phyloP scores from a whole-genome alignment of 2,329 filamentous ascomycete species.

The Biscogniauxia sp. region DNA sequence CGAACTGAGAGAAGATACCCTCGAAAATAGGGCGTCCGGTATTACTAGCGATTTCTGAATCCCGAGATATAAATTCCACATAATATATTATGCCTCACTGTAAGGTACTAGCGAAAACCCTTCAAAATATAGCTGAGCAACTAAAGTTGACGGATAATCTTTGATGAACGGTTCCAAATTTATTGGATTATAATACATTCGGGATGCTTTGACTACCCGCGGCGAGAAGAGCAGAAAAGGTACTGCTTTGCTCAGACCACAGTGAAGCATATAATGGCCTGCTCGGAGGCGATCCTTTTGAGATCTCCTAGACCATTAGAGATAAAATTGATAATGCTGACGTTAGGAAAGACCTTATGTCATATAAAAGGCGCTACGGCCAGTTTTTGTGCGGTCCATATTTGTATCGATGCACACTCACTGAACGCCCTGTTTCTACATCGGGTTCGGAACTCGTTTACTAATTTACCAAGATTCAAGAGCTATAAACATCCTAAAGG shows the following conservation, averaged over 20 bases:
- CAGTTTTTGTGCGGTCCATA: background rate
- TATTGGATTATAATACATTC: background rate
- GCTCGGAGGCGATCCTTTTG: background rate
- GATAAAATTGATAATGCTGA: background rate
- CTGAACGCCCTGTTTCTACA: background rate
- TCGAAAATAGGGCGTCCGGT: no score
- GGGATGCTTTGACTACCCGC: background rate
- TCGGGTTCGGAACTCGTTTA: background rate
- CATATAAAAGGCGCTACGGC: background rate
- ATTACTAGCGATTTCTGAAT: no score
- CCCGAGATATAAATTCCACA: no score
- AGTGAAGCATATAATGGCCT: background rate
- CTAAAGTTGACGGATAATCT: no score
- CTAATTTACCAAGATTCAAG: background rate
- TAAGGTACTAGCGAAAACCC: no score
- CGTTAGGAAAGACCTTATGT: background rate
- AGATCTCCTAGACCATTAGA: background rate
- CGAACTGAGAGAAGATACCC: background rate
- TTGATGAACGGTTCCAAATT: no score
- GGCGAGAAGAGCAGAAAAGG: no score
- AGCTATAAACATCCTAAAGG: background rate
- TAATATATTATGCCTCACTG: no score
- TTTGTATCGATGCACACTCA: background rate
- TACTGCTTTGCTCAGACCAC: background rate
- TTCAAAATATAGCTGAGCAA: no score